Evolutionary conservation across 2,329 filamentous ascomycete genomes (phyloP).

Genomic region (Decorospora gaudefroyi): DNA sequence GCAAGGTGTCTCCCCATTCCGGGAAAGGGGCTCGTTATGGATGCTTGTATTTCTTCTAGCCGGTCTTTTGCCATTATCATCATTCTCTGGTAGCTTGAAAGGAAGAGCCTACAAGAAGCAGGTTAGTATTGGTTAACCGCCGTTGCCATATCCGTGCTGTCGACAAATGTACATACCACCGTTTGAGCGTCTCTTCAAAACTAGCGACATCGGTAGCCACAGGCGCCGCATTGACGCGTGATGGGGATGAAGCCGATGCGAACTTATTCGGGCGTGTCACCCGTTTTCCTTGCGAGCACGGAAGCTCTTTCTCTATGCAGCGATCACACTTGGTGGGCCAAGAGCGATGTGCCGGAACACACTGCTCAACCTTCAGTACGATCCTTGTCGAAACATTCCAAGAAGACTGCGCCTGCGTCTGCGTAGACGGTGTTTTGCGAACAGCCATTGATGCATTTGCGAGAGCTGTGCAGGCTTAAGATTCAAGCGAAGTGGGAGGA

Average conservation of each 20-base stretch:
- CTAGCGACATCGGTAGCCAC: no score
- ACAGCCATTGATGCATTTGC: neutral
- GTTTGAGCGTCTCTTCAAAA: neutral
- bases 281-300: slow-evolving; percentile 7
- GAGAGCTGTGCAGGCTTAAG: neutral
- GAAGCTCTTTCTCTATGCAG: slow-evolving; percentile 3
- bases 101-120: neutral
- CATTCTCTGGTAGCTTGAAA: neutral
- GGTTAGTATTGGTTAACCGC: neutral
- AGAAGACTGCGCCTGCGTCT: no score
- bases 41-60: neutral
- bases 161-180: neutral
- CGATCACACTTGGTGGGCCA: slow-evolving; percentile 4
- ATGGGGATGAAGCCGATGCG: neutral
- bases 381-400: neutral
- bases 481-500: neutral
- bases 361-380: neutral
- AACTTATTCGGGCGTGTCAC: neutral
- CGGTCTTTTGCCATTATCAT: neutral
- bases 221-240: neutral
- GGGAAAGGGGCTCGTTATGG: neutral
- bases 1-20: no score
- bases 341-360: neutral
- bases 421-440: no score
- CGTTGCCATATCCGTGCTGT: neutral